Evolutionary conservation across 495 filamentous ascomycete genomes (phyloP).

Genomic region (Hyaloscypha hepaticicola): DNA sequence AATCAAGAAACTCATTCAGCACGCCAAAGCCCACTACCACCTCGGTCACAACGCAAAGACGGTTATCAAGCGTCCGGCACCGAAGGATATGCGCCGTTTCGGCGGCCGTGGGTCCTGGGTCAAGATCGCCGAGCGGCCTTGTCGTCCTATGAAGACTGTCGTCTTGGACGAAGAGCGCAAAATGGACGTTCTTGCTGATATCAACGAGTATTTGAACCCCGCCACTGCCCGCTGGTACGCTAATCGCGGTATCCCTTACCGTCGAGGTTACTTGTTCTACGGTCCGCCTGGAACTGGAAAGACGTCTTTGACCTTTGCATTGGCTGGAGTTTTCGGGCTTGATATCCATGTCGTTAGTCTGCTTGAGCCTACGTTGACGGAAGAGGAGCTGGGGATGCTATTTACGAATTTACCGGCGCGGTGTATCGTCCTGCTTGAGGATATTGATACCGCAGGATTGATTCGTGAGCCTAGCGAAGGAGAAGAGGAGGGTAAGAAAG

Average conservation of each 20-base stretch:
- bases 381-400: slow-evolving; percentile 65
- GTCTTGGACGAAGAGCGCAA: slow-evolving; percentile 77
- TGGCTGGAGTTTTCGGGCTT: slow-evolving; percentile 68
- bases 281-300: slow-evolving; percentile 71
- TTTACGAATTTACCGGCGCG: slow-evolving; percentile 64
- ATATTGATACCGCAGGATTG: slow-evolving; percentile 69
- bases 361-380: slow-evolving; percentile 60
- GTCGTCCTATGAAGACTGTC: slow-evolving; percentile 79
- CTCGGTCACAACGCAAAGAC: slow-evolving; percentile 47
- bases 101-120: slow-evolving; percentile 49
- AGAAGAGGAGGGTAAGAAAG: slow-evolving; percentile 19
- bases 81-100: slow-evolving; percentile 27
- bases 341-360: slow-evolving; percentile 67
- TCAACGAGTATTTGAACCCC: slow-evolving; percentile 84
- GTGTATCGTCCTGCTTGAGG: slow-evolving; percentile 69
- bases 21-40: slow-evolving; percentile 54
- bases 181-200: slow-evolving; percentile 67
- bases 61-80: slow-evolving; percentile 47
- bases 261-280: slow-evolving; percentile 83
- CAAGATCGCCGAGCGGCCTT: slow-evolving; percentile 65
- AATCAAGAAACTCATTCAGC: slow-evolving; percentile 59
- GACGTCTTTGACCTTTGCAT: slow-evolving; percentile 60
- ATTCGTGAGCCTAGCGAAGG: slow-evolving; percentile 42
- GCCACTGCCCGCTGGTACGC: slow-evolving; percentile 56
- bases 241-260: slow-evolving; percentile 84